Evolutionary conservation across 306 rosid genomes (phyloP), one percentile per base, ranked within the genome.

Genomic region (Citrullus mucosospermus): DNA sequence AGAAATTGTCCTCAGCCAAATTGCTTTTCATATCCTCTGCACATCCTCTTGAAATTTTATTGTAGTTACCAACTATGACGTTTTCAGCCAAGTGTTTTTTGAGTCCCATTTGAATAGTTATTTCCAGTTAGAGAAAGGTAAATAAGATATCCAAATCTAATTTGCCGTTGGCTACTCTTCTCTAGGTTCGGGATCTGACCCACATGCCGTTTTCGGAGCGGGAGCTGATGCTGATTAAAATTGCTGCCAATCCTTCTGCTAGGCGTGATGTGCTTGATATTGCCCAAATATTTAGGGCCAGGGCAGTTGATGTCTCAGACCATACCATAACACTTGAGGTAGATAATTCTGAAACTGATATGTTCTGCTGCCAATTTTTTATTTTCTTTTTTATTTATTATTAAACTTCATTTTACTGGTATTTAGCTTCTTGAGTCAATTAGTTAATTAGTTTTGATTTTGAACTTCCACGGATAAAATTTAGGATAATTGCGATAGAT

Each of bases 191-290:
- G 80, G 89, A 85, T 84, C 32, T 88, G 30, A 88, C 83, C 34
- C 85, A 83, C 79, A 11, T 44, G 28, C 91, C 91, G 2, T 88
- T 88, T 78, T 84, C 91, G 0, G 91, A 88, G 87, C 80, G 91
- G 50, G 91, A 88, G 77, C 79, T 88, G 78, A 88, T 88, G 89
- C 55, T 88, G 85, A 82, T 88, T 78, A 88, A 88, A 87, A 80
- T 88, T 62, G 87, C 91, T 51, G 89, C 81, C 66, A 88, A 88
- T 63, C 5, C 91, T 57, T 58, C 83, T 61, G 91, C 91, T 30
- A 83, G 91, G 79, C 86, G 91, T 78, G 91, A 88, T 44, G 89
- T 88, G 56, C 91, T 88, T 15, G 91, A 88, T 79, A 80, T 88
- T 58, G 91, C 91, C 67, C 61, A 78, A 78, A 88, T 88, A 80